Conservation (phyloP, 2,329 filamentous ascomycete genomes). For the Ambrosiella cleistominuta region DNA sequence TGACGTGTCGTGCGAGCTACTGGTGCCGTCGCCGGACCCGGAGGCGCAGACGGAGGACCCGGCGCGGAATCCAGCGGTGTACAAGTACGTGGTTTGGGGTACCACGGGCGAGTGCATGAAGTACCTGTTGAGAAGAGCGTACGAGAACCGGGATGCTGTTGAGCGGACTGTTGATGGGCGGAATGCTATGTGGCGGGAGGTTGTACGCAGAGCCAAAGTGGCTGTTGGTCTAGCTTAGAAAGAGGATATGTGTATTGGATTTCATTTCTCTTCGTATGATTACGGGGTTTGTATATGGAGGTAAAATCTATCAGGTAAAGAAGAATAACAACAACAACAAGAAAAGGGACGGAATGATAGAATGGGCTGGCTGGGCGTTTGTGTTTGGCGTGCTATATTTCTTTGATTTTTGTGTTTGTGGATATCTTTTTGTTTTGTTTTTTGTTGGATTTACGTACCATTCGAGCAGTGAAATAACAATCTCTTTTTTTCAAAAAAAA, state of each 20-base stretch:
- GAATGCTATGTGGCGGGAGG: slow-evolving; percentile 44
- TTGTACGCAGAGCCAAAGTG: slow-evolving; percentile 35
- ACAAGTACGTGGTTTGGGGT: slow-evolving; percentile 55
- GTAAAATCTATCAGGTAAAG: no score
- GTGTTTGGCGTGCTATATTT: no score
- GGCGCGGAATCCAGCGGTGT: slow-evolving; percentile 24
- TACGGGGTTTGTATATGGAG: background rate
- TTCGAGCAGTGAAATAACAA: no score
- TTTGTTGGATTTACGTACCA: no score
- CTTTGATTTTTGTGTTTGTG: no score
- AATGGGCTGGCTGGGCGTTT: no score
- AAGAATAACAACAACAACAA: no score
- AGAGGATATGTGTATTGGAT: background rate
- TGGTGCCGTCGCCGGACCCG: slow-evolving; percentile 15
- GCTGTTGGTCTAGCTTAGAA: slow-evolving; percentile 22
- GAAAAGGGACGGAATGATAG: no score
- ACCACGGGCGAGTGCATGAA: slow-evolving; percentile 68
- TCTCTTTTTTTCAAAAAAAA: no score
- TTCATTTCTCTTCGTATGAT: background rate
- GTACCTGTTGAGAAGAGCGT: slow-evolving; percentile 44
- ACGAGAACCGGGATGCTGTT: slow-evolving; percentile 60
- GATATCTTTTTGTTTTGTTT: no score
- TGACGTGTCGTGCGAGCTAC: slow-evolving; percentile 57
- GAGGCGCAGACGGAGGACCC: slow-evolving; percentile 4
- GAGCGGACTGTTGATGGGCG: slow-evolving; percentile 43